A percentile compares a stretch with the other conserved stretches of the same genome.
Evolutionary conservation across 73 alveolate species (phyloP).

Genomic region (Diophrys sp.): DNA sequence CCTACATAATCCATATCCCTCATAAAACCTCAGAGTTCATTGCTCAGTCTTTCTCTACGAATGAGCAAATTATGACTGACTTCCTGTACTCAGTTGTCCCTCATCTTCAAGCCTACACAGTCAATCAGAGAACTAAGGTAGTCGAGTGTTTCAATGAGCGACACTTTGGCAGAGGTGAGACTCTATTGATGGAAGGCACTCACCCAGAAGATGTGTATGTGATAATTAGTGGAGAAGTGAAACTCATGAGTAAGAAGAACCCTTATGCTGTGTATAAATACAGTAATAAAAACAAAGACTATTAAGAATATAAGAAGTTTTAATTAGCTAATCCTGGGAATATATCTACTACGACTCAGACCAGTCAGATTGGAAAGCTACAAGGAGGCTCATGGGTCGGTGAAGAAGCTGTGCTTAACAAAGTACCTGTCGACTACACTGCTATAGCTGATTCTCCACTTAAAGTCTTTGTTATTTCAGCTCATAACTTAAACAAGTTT

Average conservation of each 20-base stretch:
- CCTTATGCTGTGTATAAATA: not conserved
- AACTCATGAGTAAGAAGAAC: not conserved
- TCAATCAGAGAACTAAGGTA: not conserved
- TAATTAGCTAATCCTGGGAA: not conserved
- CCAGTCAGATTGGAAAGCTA: not conserved
- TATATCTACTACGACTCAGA: not conserved
- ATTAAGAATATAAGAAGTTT: not conserved
- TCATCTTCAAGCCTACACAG: not conserved
- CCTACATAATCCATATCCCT: not conserved
- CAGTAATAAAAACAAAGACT: not conserved
- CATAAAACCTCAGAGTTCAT: not conserved
- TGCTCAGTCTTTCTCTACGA: not conserved
- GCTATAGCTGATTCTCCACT: not conserved
- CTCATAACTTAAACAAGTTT: not conserved
- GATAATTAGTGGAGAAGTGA: not conserved
- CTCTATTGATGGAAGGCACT: not conserved
- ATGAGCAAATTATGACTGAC: not conserved
- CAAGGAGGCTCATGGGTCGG: not conserved
- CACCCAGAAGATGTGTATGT: not conserved
- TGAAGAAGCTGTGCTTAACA: not conserved
- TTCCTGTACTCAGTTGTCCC: conserved; percentile 3
- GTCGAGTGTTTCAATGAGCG: conserved; percentile 7
- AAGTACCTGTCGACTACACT: not conserved
- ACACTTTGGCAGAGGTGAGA: conserved; percentile 1
- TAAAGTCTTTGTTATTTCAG: not conserved